Evolutionary conservation across 73 alveolate species (phyloP).

Genomic region (Paramecium sonneborni): DNA sequence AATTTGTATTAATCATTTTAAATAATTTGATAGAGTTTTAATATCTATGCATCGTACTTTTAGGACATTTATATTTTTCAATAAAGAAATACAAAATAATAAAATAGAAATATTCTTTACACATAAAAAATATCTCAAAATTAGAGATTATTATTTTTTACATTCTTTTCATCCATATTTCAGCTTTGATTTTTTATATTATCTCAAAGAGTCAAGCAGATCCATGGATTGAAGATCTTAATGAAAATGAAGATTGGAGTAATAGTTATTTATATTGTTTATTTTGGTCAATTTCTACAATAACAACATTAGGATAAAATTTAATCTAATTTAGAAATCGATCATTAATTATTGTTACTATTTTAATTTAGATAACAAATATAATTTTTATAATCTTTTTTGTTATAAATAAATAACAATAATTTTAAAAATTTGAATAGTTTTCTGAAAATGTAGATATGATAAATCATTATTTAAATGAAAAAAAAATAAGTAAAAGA

Average conservation of each 20-base stretch:
- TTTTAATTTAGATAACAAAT: background rate
- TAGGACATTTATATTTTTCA: background rate
- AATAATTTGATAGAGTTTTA: background rate
- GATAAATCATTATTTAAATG: background rate
- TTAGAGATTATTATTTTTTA: background rate
- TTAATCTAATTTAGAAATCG: background rate
- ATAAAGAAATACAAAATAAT: background rate
- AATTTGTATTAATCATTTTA: background rate
- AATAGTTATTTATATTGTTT: background rate
- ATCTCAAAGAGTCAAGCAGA: background rate
- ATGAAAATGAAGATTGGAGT: background rate
- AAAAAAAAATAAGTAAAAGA: background rate
- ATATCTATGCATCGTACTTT: background rate
- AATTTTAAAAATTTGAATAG: background rate
- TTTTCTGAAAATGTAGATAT: background rate
- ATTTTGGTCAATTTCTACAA: conserved; percentile 5
- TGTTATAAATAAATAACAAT: background rate
- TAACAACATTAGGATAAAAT: conserved; percentile 6
- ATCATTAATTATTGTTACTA: background rate
- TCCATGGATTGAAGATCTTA: background rate
- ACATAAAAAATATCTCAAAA: background rate
- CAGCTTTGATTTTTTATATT: background rate
- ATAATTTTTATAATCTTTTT: background rate
- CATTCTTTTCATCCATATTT: background rate
- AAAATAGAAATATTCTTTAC: background rate